Evolutionary conservation across 2,329 filamentous ascomycete species (phyloP).

Genomic region (Lecanoromycetidae sp.): DNA sequence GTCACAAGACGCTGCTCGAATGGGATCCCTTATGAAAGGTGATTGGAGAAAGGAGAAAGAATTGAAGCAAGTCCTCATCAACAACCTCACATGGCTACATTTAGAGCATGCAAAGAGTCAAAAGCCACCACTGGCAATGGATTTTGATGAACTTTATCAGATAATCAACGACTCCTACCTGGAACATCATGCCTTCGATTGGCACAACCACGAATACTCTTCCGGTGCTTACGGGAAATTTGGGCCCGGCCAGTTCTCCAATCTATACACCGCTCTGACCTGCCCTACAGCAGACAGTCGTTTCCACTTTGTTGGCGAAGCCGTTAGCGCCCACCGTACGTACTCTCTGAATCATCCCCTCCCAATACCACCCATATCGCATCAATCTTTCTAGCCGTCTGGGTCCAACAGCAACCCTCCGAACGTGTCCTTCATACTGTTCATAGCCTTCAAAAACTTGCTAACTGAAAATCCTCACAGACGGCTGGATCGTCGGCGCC

Average conservation of each 20-base stretch:
- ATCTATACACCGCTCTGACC: neutral
- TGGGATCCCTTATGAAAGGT: neutral
- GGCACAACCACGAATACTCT: conserved; percentile 2
- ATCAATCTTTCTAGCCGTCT: too few relatives aligned
- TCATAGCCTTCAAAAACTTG: too few relatives aligned
- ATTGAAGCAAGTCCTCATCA: neutral
- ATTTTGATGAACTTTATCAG: neutral
- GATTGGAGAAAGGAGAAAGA: neutral
- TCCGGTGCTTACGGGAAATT: neutral
- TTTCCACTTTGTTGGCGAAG: conserved; percentile 6
- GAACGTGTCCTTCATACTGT: too few relatives aligned
- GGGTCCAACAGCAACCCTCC: too few relatives aligned
- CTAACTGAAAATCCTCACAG: too few relatives aligned
- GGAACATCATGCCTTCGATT: neutral
- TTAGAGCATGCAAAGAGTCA: neutral
- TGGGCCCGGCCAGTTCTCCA: neutral
- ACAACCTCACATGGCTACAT: neutral
- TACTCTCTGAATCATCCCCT: too few relatives aligned
- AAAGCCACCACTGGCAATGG: neutral
- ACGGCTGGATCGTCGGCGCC: conserved; percentile 4
- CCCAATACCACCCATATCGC: too few relatives aligned
- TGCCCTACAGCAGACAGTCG: conserved; percentile 2
- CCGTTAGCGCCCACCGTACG: neutral
- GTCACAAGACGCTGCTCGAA: neutral
- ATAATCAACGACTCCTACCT: neutral